Evolutionary conservation across 371 early-diverging fungal species (phyloP).

Genomic region (Neoconidiobolus thromboides): DNA sequence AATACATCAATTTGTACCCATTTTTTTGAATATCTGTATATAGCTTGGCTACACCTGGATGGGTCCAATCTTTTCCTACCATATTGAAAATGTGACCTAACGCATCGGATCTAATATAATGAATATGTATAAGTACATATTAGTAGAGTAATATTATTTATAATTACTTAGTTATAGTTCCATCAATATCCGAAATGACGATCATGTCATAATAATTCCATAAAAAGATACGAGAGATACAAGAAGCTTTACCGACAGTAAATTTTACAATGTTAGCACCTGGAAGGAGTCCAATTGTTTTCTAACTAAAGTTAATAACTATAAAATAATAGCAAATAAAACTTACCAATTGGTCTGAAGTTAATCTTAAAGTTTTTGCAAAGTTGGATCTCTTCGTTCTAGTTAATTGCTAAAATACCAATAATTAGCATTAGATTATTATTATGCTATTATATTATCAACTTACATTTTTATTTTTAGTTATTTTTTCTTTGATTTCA

Average conservation of each 20-base stretch:
- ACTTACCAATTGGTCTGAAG: slow-evolving; percentile 65
- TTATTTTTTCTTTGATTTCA: neutral
- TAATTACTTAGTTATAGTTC: slow-evolving; percentile 89
- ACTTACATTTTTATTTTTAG: too few relatives aligned
- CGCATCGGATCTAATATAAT: slow-evolving; percentile 91
- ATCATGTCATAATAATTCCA: slow-evolving; percentile 76
- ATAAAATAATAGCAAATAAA: neutral
- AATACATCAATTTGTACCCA: slow-evolving; percentile 92
- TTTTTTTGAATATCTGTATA: slow-evolving; percentile 89
- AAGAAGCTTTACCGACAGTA: slow-evolving; percentile 58
- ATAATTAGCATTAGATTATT: too few relatives aligned
- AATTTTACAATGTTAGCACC: slow-evolving; percentile 87
- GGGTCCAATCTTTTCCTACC: slow-evolving; percentile 99
- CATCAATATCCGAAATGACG: slow-evolving; percentile 98
- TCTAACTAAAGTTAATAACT: slow-evolving; percentile 11
- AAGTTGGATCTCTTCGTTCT: slow-evolving; percentile 26
- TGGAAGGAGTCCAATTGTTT: slow-evolving; percentile 53
- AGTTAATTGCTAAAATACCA: too few relatives aligned
- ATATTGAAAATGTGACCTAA: slow-evolving; percentile 94
- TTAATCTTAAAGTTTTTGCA: slow-evolving; percentile 76
- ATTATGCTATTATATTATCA: too few relatives aligned
- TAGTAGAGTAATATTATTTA: neutral
- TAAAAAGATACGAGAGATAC: slow-evolving; percentile 69
- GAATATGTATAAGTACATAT: slow-evolving; percentile 51
- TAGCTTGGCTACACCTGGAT: slow-evolving; percentile 87